phyloP scores from a whole-genome alignment of 2,329 filamentous ascomycete genomes.

The Huntiella bhutanensis region DNA sequence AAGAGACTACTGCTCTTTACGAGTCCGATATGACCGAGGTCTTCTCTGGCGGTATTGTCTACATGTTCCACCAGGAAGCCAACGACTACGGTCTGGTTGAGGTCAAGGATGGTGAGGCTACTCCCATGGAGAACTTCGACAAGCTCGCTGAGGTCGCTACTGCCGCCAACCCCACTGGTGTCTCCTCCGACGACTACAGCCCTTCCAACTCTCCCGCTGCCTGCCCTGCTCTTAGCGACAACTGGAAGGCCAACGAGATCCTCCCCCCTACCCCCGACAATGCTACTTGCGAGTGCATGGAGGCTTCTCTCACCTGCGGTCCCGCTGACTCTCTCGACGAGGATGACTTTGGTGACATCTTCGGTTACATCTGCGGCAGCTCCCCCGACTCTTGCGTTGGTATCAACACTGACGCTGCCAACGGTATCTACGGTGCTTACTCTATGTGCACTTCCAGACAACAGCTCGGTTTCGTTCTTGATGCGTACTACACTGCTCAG shows the following conservation, averaged over 20 bases:
- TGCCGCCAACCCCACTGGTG: constrained; percentile 45
- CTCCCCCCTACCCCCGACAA: constrained; percentile 72
- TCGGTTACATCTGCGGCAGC: constrained; percentile 52
- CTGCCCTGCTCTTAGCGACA: constrained; percentile 47
- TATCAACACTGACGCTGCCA: constrained; percentile 47
- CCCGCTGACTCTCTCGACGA: constrained; percentile 37
- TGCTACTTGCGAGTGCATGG: constrained; percentile 73
- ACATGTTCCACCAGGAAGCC: constrained; percentile 88
- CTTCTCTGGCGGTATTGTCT: constrained; percentile 93
- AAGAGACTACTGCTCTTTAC: constrained; percentile 71
- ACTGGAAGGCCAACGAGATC: constrained; percentile 49
- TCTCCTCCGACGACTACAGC: constrained; percentile 48
- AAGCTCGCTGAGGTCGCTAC: constrained; percentile 52
- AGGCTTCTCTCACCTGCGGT: constrained; percentile 50
- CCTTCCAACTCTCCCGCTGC: constrained; percentile 44
- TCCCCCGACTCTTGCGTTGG: constrained; percentile 40
- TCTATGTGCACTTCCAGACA: constrained; percentile 54
- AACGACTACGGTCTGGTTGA: constrained; percentile 76
- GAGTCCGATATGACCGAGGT: constrained; percentile 62
- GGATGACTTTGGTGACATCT: constrained; percentile 47
- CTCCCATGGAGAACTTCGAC: constrained; percentile 55
- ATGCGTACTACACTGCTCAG: constrained; percentile 49
- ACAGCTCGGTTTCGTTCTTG: constrained; percentile 55
- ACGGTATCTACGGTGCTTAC: constrained; percentile 56
- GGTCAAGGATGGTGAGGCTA: constrained; percentile 38